Evolutionary conservation across 306 rosid genomes (phyloP), one percentile per base, ranked within the genome.

Genomic region (Cicer chorassanicum): DNA sequence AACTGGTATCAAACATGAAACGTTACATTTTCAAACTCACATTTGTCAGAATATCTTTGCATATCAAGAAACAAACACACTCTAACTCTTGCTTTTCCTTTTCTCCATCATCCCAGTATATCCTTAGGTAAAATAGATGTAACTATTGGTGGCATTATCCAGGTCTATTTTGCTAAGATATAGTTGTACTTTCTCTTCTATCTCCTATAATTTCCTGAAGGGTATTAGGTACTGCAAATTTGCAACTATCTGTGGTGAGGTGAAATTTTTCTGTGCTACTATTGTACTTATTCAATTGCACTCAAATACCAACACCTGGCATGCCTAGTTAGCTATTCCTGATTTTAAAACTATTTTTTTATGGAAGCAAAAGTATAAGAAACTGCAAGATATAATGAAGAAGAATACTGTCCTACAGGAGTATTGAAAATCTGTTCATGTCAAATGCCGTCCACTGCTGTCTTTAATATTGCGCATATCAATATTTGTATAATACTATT

Each of bases 141-240:
- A 75, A 63, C 57, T 42, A 59, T 24, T 6, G 16, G 50, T 36
- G 70, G 14, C 49, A 40, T 64, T 56, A 64, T 49, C 42, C 38
- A 1, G 70, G 10, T 48, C 12, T 16, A 16, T 50, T 75, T 41
- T 50, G 15, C 45, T 63, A 40, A 39, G 40, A 48, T 29, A 34
- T 49, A 50, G 61, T 16, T 43, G 18, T 45, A 13, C 49, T 59
- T 71, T 79, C 39, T 73, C 46, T 80, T 42, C 18, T 4, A 12
- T 54, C n/a, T 55, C 38, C 21, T 6, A 12, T 19, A 55, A 6
- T 65, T 70, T 76, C 66, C 34, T 8, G 18, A 76, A 62, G 6
- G 41, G 62, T 56, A 21, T 54, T 45, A 63, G 50, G 36, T 24
- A 29, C 66, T 11, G 42, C 24, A 40, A 48, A 48, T 45, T 66